Conservation (phyloP, 2,329 filamentous ascomycete species). For the Passalora sequoiae region DNA sequence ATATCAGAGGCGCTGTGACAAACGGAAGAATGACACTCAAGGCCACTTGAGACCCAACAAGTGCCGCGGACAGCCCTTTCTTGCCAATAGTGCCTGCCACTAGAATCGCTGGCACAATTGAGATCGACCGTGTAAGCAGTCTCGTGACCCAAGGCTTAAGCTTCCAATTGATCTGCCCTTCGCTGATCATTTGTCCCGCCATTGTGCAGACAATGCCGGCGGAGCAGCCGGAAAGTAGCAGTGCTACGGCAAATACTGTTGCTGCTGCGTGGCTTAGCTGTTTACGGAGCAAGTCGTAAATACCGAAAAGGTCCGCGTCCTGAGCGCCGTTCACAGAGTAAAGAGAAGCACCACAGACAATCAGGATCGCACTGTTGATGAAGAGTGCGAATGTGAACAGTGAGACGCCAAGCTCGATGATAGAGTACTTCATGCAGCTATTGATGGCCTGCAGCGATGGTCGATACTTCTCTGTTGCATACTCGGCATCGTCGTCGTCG, state of each 20-base stretch:
- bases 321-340: conserved; percentile 56
- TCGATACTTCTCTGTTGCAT: conserved; percentile 31
- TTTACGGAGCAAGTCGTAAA: conserved; percentile 64
- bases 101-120: conserved; percentile 75
- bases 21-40: conserved; percentile 76
- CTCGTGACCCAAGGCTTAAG: conserved; percentile 73
- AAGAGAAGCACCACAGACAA: conserved; percentile 65
- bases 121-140: conserved; percentile 71
- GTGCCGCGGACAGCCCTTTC: conserved; percentile 62
- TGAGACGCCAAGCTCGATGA: conserved; percentile 36
- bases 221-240: conserved; percentile 73
- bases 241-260: conserved; percentile 75
- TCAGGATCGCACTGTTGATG: conserved; percentile 41
- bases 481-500: conserved; percentile 26
- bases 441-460: conserved; percentile 38
- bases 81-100: conserved; percentile 74
- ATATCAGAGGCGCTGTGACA: conserved; percentile 75
- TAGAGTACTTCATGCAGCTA: conserved; percentile 38
- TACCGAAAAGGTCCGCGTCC: conserved; percentile 74
- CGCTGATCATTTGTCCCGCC: conserved; percentile 80
- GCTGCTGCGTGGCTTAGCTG: conserved; percentile 71
- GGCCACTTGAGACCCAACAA: conserved; percentile 73
- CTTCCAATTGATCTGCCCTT: conserved; percentile 72
- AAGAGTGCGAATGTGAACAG: conserved; percentile 42
- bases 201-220: conserved; percentile 88